Percentiles rank a stretch among this genome's conserved stretches.
These are phyloP conservation scores for Microbotryum silenes-acaulis DNA, from an alignment of 1,284 basidiomycete genomes.

Conservation along the genomic window DNA sequence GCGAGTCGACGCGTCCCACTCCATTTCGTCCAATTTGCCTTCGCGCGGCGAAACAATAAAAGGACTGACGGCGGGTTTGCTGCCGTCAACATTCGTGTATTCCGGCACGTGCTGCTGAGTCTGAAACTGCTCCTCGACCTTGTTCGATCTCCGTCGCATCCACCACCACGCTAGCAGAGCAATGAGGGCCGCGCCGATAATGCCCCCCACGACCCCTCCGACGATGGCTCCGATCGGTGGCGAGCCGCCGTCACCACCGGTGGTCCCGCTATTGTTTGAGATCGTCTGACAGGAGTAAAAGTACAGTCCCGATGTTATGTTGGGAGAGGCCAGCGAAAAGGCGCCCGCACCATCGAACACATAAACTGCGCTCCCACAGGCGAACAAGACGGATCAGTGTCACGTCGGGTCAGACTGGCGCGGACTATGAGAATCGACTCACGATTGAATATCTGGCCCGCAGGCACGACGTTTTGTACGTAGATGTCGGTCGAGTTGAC, in stretches of 20 bases:
- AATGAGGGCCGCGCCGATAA: slow-evolving; percentile 13
- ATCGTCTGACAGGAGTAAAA: neutral
- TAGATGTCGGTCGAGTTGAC: neutral
- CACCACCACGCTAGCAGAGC: slow-evolving; percentile 18
- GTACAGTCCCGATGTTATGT: slow-evolving; percentile 12
- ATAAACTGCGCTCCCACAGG: slow-evolving; percentile 9
- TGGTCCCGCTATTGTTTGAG: neutral
- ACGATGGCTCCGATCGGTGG: slow-evolving; percentile 20
- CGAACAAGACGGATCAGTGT: neutral
- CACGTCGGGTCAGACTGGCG: too few species aligned
- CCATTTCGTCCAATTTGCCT: too few species aligned
- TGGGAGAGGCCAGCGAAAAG: neutral
- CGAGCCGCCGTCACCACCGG: neutral
- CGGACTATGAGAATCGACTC: neutral
- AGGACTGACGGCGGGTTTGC: too few species aligned
- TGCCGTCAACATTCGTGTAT: too few species aligned
- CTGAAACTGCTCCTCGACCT: slow-evolving; percentile 5
- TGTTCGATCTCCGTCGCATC: slow-evolving; percentile 1
- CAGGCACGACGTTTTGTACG: slow-evolving; percentile 16
- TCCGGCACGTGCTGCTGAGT: slow-evolving; percentile 3
- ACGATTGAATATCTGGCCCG: slow-evolving; percentile 15
- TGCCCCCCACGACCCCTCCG: slow-evolving; percentile 22
- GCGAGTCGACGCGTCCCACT: too few species aligned
- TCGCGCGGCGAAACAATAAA: too few species aligned
- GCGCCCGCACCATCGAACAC: slow-evolving; percentile 17